Percentiles rank a stretch among this genome's conserved stretches.
Evolutionary conservation across 306 rosid genomes (phyloP).

Genomic region (Cucurbita argyrosperma): DNA sequence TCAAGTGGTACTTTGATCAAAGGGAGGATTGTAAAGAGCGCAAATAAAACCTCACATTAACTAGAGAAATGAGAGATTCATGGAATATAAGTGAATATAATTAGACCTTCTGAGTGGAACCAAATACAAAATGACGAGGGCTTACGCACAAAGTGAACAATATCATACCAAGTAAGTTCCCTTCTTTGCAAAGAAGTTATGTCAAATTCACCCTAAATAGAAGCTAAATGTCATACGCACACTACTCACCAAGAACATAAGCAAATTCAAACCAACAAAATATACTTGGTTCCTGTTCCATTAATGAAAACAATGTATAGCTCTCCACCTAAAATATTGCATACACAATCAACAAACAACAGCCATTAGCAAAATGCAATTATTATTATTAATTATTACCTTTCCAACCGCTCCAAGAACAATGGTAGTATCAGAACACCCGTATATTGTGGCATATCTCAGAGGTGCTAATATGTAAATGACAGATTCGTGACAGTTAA

Average conservation of each 20-base stretch:
- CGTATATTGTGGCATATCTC: slow-evolving; percentile 84
- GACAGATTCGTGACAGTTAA: slow-evolving; percentile 83
- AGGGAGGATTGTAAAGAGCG: not conserved
- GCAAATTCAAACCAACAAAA: not conserved
- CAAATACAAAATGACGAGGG: not conserved
- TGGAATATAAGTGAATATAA: not conserved
- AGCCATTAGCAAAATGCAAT: not conserved
- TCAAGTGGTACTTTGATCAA: too few species aligned
- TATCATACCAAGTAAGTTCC: not conserved
- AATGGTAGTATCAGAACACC: slow-evolving; percentile 92
- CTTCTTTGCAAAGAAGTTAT: too few species aligned
- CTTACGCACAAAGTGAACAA: not conserved
- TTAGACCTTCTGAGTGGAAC: not conserved
- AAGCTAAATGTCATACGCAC: not conserved
- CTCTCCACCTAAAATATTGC: not conserved
- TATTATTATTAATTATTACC: slow-evolving; percentile 30
- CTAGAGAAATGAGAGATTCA: not conserved
- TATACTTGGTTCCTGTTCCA: not conserved
- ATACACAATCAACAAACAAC: not conserved
- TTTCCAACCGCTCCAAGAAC: slow-evolving; percentile 97
- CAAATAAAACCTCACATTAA: not conserved
- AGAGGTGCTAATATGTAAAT: slow-evolving; percentile 76
- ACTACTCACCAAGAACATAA: not conserved
- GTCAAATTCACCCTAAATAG: not conserved
- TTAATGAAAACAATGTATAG: not conserved